These are phyloP conservation scores for Leishmania martiniquensis DNA, from an alignment of 208 protist genomes.

Conservation along the genomic window DNA sequence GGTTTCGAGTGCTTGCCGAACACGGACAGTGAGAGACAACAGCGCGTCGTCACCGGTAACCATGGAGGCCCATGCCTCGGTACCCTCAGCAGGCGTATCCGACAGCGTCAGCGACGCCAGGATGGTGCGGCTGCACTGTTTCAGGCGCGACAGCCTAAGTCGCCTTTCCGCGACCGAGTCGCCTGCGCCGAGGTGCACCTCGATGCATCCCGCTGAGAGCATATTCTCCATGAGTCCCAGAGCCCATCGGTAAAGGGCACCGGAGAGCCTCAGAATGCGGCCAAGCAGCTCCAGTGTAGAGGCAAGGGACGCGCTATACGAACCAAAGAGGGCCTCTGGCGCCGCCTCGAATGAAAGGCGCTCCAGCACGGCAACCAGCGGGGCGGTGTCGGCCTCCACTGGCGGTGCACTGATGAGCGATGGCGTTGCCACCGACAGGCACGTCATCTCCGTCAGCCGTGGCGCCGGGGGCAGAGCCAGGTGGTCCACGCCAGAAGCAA, in stretches of 20 bases:
- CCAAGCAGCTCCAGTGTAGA: slow-evolving; percentile 39
- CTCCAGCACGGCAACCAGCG: slow-evolving; percentile 42
- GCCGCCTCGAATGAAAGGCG: slow-evolving; percentile 38
- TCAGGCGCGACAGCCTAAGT: background rate
- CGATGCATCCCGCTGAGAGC: slow-evolving; percentile 5
- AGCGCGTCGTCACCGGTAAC: slow-evolving; percentile 6
- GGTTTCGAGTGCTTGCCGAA: background rate
- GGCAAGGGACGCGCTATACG: slow-evolving; percentile 28
- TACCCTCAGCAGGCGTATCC: background rate
- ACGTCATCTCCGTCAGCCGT: slow-evolving; percentile 4
- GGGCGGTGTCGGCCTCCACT: slow-evolving; percentile 4
- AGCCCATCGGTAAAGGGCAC: slow-evolving; percentile 33
- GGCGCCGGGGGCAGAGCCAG: background rate
- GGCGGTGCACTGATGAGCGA: background rate
- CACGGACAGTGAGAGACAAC: background rate
- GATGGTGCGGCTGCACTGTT: slow-evolving; percentile 1
- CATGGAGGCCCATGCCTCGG: background rate
- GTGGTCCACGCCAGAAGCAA: slow-evolving; percentile 17
- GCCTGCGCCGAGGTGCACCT: background rate
- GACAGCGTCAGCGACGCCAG: background rate
- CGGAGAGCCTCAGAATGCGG: slow-evolving; percentile 42
- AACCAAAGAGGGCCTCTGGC: slow-evolving; percentile 61
- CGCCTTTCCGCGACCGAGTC: background rate
- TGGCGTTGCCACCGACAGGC: background rate
- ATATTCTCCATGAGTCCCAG: slow-evolving; percentile 24